phyloP scores from a whole-genome alignment of 345 rosid genomes.

The Trapa bicornis region DNA sequence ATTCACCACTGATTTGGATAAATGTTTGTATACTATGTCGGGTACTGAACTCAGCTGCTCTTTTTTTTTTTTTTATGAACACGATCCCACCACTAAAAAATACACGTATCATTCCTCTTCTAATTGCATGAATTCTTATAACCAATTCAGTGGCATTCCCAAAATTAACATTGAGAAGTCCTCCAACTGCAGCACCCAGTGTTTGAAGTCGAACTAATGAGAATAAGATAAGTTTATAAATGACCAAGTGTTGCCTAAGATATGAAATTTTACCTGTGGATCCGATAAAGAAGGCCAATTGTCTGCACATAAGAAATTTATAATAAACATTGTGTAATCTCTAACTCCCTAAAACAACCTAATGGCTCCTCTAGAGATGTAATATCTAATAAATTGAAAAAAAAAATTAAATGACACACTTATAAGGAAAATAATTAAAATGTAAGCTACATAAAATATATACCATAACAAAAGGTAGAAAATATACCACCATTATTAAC shows the following conservation, averaged over 20 bases:
- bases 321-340: neutral
- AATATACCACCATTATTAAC: slow-evolving; percentile 28
- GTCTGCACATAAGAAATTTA: slow-evolving; percentile 35
- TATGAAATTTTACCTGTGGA: slow-evolving; percentile 44
- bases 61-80: slow-evolving; percentile 34
- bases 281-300: slow-evolving; percentile 77
- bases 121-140: slow-evolving; percentile 76
- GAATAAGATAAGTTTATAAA: neutral
- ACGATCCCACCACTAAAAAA: slow-evolving; percentile 83
- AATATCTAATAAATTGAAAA: slow-evolving; percentile 68
- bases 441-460: neutral
- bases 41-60: too few relatives aligned
- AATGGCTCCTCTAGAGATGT: slow-evolving; percentile 91
- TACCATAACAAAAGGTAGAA: neutral
- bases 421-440: slow-evolving; percentile 12
- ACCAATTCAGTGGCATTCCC: slow-evolving; percentile 93
- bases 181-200: slow-evolving; percentile 19
- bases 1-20: too few relatives aligned
- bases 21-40: too few relatives aligned
- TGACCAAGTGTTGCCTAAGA: neutral
- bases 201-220: slow-evolving; percentile 6
- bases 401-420: slow-evolving; percentile 75
- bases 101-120: slow-evolving; percentile 66
- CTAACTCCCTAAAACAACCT: slow-evolving; percentile 97
- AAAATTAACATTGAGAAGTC: slow-evolving; percentile 84